These are phyloP conservation scores for Cyathus striatus DNA, from an alignment of 768 basidiomycete genomes.

Conservation along the genomic window DNA sequence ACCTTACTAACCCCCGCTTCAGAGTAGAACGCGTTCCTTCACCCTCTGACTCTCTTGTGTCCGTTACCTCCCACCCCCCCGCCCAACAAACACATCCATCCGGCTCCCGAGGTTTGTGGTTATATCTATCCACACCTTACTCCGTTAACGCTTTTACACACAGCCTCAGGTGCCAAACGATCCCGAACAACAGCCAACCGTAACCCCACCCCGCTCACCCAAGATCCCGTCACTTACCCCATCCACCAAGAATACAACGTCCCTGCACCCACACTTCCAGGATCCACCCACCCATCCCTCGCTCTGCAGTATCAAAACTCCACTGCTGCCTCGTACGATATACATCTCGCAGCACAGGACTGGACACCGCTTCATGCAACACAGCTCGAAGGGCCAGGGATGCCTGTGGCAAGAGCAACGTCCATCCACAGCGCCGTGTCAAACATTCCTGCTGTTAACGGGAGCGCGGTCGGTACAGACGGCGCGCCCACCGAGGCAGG, in stretches of 20 bases:
- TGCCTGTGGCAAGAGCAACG: constrained; percentile 63
- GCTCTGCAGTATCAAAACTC: constrained; percentile 36
- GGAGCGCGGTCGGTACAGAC: constrained; percentile 26
- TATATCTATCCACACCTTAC: constrained; percentile 18
- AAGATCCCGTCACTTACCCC: not conserved
- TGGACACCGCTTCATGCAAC: constrained; percentile 48
- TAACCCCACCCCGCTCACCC: constrained; percentile 31
- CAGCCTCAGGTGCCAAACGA: not conserved
- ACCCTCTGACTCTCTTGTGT: constrained; percentile 70
- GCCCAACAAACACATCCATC: constrained; percentile 24
- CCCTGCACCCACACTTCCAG: constrained; percentile 15
- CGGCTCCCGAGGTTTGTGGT: too few species aligned
- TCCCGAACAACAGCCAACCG: constrained; percentile 29
- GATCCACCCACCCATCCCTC: constrained; percentile 39
- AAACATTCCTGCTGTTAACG: constrained; percentile 24
- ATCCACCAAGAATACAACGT: constrained; percentile 17
- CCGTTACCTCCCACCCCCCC: constrained; percentile 60
- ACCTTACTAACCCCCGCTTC: constrained; percentile 3
- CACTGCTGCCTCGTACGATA: constrained; percentile 26
- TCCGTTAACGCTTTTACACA: constrained; percentile 3
- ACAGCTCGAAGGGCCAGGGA: constrained; percentile 72
- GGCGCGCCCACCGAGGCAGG: constrained; percentile 33
- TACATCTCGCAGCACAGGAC: constrained; percentile 30
- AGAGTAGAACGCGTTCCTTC: constrained; percentile 65
- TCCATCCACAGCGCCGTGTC: constrained; percentile 26